Base-by-base conservation (phyloP, 139 green algal genomes). In the Yamagishiella unicocca region DNA sequence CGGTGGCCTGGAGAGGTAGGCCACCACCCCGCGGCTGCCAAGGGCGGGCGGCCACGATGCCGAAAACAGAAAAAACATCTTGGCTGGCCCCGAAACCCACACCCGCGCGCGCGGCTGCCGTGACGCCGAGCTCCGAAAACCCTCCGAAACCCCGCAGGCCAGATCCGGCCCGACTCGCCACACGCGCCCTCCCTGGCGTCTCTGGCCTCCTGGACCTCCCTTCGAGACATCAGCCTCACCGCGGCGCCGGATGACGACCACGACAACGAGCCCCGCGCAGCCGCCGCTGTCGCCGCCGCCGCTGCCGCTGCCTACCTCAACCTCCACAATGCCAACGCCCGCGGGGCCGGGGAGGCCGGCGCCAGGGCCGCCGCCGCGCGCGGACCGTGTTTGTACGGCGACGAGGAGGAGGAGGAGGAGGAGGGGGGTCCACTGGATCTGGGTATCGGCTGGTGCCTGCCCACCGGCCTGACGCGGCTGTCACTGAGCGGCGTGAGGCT, bases 131-230 rank as follows among this genome's bases (percentile, higher is more conserved):
- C n/a, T n/a, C n/a, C n/a, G n/a, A n/a, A n/a, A n/a, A n/a, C n/a
- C n/a, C n/a, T n/a, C n/a, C n/a, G n/a, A n/a, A n/a, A 58, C 6
- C 58, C 6, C 27, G 17, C 54, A 72, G 76, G 53, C 14, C 31
- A 21, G 19, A 70, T 83, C 53, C 33, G 24, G 5, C 46, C 75
- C 8, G 75, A 70, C 37, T 25, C 29, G 5, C 53, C 75, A 7
- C 21, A 35, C n/a, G 0, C 1, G 8, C 77, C 77, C 24, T 84
- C 58, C 38, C 38, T 73, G 7, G 17, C 27, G 2, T 27, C 14
- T 9, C 55, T 84, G 25, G 55, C 77, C 29, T 31, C 17, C 38
- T 84, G 77, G 77, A 84, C 77, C 77, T 73, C 77, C 27, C 55
- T 84, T 27, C 55, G 38, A 9, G 77, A 84, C 55, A 55, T 84